Evolutionary conservation across 1,139 yeast genomes (phyloP).

Genomic region (Chernovozyma aurita): DNA sequence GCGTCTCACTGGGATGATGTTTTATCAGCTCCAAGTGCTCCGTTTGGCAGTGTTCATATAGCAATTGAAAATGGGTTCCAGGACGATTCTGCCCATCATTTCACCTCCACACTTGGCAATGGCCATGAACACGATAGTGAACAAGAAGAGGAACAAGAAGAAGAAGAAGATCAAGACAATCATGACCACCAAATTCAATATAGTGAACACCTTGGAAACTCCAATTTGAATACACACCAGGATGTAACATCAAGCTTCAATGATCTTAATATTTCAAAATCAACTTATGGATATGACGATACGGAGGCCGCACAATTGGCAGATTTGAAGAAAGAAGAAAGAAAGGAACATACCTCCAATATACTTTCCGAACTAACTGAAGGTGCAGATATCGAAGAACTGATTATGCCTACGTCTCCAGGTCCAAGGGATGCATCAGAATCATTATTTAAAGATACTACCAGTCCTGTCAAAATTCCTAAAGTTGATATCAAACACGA

Average conservation of each 20-base stretch:
- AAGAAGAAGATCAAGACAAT: constrained; percentile 17
- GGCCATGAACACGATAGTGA: constrained; percentile 8
- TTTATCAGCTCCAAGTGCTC: constrained; percentile 11
- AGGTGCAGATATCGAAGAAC: constrained; percentile 23
- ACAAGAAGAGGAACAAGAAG: constrained; percentile 13
- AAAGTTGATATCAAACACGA: constrained; percentile 17
- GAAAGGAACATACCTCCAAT: constrained; percentile 32
- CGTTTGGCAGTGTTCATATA: constrained; percentile 17
- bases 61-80: constrained; percentile 19
- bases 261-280: neutral
- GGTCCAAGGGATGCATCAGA: constrained; percentile 22
- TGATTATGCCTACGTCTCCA: constrained; percentile 18
- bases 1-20: constrained; percentile 40
- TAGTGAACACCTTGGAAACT: neutral
- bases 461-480: constrained; percentile 29
- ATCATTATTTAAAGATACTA: constrained; percentile 33
- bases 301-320: constrained; percentile 30
- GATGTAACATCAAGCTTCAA: neutral
- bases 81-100: constrained; percentile 3
- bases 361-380: constrained; percentile 34
- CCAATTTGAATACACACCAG: neutral
- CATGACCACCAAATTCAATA: constrained; percentile 16
- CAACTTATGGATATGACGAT: constrained; percentile 9
- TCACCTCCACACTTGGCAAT: constrained; percentile 1
- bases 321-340: constrained; percentile 30